Evolutionary conservation across 2,329 filamentous ascomycete species (phyloP).

Genomic region (Aspergillus versicolor): DNA sequence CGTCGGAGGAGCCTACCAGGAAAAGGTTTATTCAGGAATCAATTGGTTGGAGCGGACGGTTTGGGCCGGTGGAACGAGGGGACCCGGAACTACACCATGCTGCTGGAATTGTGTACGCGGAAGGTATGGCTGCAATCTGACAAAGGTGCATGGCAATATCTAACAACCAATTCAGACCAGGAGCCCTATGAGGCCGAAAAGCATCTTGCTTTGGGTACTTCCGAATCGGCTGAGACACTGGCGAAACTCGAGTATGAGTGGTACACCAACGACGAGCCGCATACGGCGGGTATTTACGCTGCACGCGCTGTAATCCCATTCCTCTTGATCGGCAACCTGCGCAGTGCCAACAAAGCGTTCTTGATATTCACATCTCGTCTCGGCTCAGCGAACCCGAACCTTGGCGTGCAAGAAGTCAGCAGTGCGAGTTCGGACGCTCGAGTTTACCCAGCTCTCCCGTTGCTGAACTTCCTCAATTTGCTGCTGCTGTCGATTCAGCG

Average conservation of each 20-base stretch:
- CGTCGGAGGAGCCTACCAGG: conserved; percentile 78
- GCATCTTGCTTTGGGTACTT: conserved; percentile 84
- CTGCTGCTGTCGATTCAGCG: conserved; percentile 81
- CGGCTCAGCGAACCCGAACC: conserved; percentile 54
- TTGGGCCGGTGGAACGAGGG: conserved; percentile 82
- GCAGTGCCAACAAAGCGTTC: conserved; percentile 80
- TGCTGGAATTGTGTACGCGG: conserved; percentile 81
- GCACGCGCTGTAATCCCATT: conserved; percentile 88
- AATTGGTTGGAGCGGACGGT: conserved; percentile 82
- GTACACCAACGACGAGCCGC: conserved; percentile 86
- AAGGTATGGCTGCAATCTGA: conserved; percentile 48
- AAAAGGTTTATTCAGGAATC: conserved; percentile 91
- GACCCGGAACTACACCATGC: conserved; percentile 96
- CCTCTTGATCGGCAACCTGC: conserved; percentile 83
- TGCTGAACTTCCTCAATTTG: conserved; percentile 90
- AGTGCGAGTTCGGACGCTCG: conserved; percentile 70
- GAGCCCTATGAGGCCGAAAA: conserved; percentile 91
- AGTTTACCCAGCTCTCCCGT: conserved; percentile 86
- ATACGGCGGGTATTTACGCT: conserved; percentile 82
- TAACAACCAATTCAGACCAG: conserved; percentile 59
- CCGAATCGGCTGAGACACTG: conserved; percentile 79
- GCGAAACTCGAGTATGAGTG: conserved; percentile 85
- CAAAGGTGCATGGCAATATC: background rate
- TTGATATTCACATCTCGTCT: conserved; percentile 72
- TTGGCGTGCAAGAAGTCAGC: conserved; percentile 79